Base-by-base conservation (phyloP, 306 rosid species). In the Chamaecrista fasciculata region DNA sequence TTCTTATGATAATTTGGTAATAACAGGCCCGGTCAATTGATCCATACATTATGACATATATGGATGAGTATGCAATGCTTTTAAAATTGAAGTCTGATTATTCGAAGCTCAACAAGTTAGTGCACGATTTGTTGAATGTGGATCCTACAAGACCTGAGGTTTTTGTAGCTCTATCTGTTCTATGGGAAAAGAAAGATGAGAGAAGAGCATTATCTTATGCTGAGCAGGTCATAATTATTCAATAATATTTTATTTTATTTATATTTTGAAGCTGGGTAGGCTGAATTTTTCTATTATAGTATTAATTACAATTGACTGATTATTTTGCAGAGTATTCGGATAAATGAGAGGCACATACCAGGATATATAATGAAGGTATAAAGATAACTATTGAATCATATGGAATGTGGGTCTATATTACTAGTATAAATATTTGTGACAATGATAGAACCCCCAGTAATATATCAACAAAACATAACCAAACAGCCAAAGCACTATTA, bases 61-160 rank as follows among this genome's bases (percentile, higher is more conserved):
- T 95, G 97, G 99, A 95, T 86, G 99, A 95, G 82, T 95, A 89
- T 86, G 99, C 99, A 70, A 91, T 95, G 92, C 96, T 91, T 83
- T 83, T 95, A 49, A 95, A 91, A 83, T 75, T 80, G n/a, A 91
- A 89, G 82, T 95, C 92, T 59, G 96, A 91, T 80, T 83, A 76
- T 81, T 78, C 95, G 48, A 95, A 89, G 89, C 84, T 95, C 50
- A 91, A 86, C 83, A 95, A 89, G 77, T 78, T 95, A 49, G 99
- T 91, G 34, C 87, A 87, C 69, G 99, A 95, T 85, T 83, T 95
- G 79, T 74, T 95, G 74, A 84, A 81, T 75, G 83, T 91, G 70
- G 97, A 95, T 87, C 86, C 96, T 76, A 78, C 93, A 56, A 87
- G 95, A 76, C 97, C 99, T 63, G 99, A 95, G 86, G 99, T 87